Evolutionary conservation across 2,329 filamentous ascomycete genomes (phyloP).

Genomic region (Colletotrichum tanaceti): DNA sequence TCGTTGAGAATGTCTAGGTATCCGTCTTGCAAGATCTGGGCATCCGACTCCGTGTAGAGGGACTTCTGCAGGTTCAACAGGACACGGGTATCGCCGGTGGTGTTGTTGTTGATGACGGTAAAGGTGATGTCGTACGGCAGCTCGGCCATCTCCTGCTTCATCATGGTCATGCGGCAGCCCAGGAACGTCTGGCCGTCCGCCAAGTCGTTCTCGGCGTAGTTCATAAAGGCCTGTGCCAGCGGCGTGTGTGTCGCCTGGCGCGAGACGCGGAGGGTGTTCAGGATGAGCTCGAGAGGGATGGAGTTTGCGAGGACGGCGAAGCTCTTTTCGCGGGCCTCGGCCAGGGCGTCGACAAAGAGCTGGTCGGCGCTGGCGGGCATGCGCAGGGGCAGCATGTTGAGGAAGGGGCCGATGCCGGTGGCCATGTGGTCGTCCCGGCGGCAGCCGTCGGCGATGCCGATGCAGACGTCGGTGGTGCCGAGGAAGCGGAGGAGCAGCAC

Average conservation of each 20-base stretch:
- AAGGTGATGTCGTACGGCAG: constrained; percentile 3
- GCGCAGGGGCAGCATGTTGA: constrained; percentile 58
- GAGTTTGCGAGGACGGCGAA: constrained; percentile 53
- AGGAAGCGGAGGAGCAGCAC: constrained; percentile 44
- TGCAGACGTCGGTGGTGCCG: constrained; percentile 53
- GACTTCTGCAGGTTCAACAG: constrained; percentile 8
- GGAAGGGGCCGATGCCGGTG: constrained; percentile 47
- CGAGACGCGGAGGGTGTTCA: constrained; percentile 54
- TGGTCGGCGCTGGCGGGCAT: constrained; percentile 45
- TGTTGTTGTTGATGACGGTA: constrained; percentile 12
- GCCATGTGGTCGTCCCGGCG: constrained; percentile 28
- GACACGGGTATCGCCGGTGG: not conserved
- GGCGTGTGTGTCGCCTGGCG: constrained; percentile 54
- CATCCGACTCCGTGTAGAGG: not conserved
- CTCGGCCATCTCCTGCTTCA: constrained; percentile 15
- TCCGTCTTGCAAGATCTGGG: constrained; percentile 1
- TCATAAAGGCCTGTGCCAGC: constrained; percentile 60
- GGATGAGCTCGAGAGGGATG: constrained; percentile 59
- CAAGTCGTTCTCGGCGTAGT: constrained; percentile 54
- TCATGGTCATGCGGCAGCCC: constrained; percentile 1
- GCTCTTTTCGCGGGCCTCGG: constrained; percentile 44
- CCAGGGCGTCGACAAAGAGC: constrained; percentile 43
- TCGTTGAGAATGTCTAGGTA: constrained; percentile 1
- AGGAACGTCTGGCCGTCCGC: constrained; percentile 39
- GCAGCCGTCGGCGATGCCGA: constrained; percentile 57